Base-by-base conservation (phyloP, 768 basidiomycete genomes). In the Sporobolomyces pararoseus region DNA sequence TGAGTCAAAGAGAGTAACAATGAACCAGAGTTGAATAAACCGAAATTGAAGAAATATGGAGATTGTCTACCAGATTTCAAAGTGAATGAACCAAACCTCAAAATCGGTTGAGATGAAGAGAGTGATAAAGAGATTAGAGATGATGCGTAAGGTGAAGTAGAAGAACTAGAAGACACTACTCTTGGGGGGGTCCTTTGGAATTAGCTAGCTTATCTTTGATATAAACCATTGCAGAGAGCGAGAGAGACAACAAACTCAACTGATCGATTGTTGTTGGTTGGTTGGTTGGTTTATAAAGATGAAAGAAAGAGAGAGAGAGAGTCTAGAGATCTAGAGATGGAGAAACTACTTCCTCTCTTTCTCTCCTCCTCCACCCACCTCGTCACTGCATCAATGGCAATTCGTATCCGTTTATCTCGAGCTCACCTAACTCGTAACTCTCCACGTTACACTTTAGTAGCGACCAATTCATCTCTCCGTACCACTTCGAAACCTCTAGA, bases 41-140 rank as follows among this genome's bases (percentile, higher is more conserved):
- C 91, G 3, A 93, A 92, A 77, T 97, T 97, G 84, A 97, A 93
- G 80, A 97, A 99, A 81, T 98, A 98, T 2, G 95, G 96, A 12
- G 95, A 99, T 63, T 84, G 81, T 47, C 91, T 86, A 72, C 95
- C 96, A 39, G 91, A 93, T 84, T 98, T 99, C 66, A 98, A 84
- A 1, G 88, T 90, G 79, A 96, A 99, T 1, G 86, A 83, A 39
- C 95, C 96, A 77, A 97, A 98, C 54, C 80, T 75, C 65, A 83
- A 76, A 44, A 80, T 81, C 34, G 79, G 78, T 59, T 78, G 73
- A 25, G 75, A 76, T 44, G 79, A 77, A 3, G 79, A 76, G 21
- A 76, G 66, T 70, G 81, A 77, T 67, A 81, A 80, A 25, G 61
- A 63, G 65, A 73, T 66, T 47, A 73, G 58, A 9, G 49, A 29